These are phyloP conservation scores for Ceratocystis harringtonii DNA, from an alignment of 2,329 filamentous ascomycete genomes.

Conservation along the genomic window DNA sequence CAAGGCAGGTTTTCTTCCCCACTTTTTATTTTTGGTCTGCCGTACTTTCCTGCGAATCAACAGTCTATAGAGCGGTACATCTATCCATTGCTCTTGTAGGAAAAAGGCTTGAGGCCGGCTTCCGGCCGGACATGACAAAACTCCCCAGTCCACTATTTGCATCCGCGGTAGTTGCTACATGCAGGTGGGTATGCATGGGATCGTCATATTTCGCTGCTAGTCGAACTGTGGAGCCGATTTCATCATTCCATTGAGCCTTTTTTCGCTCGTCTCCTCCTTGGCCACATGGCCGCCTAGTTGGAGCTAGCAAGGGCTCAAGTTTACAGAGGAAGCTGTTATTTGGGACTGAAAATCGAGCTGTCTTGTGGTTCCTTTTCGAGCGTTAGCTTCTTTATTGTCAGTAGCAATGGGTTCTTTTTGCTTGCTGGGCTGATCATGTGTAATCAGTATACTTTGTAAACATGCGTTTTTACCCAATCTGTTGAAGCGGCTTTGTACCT, in stretches of 20 bases:
- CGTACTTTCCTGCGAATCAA: background rate
- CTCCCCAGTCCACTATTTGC: background rate
- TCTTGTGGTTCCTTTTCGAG: background rate
- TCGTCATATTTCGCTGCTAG: background rate
- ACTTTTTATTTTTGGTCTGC: background rate
- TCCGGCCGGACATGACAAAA: background rate
- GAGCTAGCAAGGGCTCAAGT: background rate
- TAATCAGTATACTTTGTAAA: background rate
- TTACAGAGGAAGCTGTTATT: background rate
- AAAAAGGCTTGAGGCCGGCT: no score
- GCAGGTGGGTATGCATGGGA: background rate
- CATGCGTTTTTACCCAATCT: background rate
- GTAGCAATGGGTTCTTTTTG: background rate
- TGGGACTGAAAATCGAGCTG: background rate
- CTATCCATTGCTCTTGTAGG: background rate
- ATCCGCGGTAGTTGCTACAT: background rate
- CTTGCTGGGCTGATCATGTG: background rate
- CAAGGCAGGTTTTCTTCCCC: background rate
- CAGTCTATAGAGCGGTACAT: background rate
- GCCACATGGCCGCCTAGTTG: slow-evolving; percentile 4
- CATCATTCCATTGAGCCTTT: background rate
- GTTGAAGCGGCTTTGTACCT: background rate
- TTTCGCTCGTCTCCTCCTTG: background rate
- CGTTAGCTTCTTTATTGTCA: background rate
- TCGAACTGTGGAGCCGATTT: background rate